Base-by-base conservation (phyloP, 441 rosid genomes). In the Dalechampia spathulata region DNA sequence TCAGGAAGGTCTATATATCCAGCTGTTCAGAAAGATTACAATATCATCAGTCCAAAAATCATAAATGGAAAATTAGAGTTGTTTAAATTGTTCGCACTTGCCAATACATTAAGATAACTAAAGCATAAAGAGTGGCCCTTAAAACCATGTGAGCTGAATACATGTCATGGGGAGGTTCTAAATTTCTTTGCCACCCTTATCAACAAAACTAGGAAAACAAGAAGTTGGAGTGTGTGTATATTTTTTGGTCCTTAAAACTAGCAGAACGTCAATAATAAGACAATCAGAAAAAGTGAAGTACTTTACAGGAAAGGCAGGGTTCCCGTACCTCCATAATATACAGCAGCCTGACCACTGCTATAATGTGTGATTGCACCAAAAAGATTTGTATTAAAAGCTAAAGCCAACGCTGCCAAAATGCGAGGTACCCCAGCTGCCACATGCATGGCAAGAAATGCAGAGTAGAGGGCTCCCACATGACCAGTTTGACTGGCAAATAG, bases 281-380 rank as follows among this genome's bases (percentile, higher is more conserved):
- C n/a, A n/a, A n/a, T n/a, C n/a, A n/a, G n/a, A n/a, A n/a, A 37
- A 10, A 20, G 9, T 45, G 15, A 49, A 12, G 22, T 40, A 20
- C 15, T 17, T 41, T 34, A 58, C 52, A 30, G 60, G 47, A 60
- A 65, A 32, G 63, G 52, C 51, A 25, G 20, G n/a, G n/a, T n/a
- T n/a, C n/a, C n/a, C 67, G 42, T 6, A 91, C 98, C 96, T 84
- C 98, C 98, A 40, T 74, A 88, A 72, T 84, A 92, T 11, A 92
- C 96, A 52, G 96, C 96, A 27, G 98, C 95, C 77, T 92, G 96
- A 50, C 98, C 98, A 49, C 98, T 88, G 67, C 98, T 92, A 62
- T 88, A 92, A 73, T 92, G 98, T 21, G 98, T 88, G 57, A 84
- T 59, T 27, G 98, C 83, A 48, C 96, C 98, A 54, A 92, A 88